Evolutionary conservation across 805 yeast genomes (phyloP).

Genomic region (Wickerhamiella cacticola): DNA sequence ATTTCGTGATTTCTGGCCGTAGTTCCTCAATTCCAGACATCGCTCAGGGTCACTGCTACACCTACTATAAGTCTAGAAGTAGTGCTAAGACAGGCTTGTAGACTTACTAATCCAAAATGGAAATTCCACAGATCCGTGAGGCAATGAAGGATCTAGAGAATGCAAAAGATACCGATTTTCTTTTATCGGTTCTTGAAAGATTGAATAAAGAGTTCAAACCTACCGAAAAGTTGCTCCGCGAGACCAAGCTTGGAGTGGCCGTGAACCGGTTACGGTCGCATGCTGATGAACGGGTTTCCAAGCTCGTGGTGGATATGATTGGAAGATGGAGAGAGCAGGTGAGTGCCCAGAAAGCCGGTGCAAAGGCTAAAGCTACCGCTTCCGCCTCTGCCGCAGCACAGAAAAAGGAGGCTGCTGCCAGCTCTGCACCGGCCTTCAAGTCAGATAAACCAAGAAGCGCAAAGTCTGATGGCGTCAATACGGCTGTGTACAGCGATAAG

Average conservation of each 20-base stretch:
- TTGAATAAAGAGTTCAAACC: slow-evolving; percentile 67
- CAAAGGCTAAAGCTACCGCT: slow-evolving; percentile 9
- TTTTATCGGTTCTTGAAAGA: slow-evolving; percentile 51
- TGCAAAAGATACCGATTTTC: slow-evolving; percentile 49
- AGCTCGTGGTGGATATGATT: slow-evolving; percentile 70
- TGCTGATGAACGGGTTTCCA: slow-evolving; percentile 44
- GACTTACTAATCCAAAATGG: slow-evolving; percentile 19
- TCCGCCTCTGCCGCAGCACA: slow-evolving; percentile 7
- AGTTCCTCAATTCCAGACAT: slow-evolving; percentile 1
- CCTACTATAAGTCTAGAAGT: no score
- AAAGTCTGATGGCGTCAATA: slow-evolving; percentile 65
- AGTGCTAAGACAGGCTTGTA: no score
- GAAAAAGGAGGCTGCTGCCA: slow-evolving; percentile 9
- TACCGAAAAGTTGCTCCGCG: slow-evolving; percentile 72
- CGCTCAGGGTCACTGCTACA: not conserved
- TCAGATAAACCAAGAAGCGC: slow-evolving; percentile 57
- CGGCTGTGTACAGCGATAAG: slow-evolving; percentile 56
- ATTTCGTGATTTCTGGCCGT: not conserved
- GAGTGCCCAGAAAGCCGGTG: slow-evolving; percentile 30
- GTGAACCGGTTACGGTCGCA: slow-evolving; percentile 80
- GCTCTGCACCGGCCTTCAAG: slow-evolving; percentile 22
- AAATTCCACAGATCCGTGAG: slow-evolving; percentile 18
- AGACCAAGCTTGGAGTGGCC: slow-evolving; percentile 94
- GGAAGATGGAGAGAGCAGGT: slow-evolving; percentile 85
- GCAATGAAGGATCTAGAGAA: slow-evolving; percentile 56